Conservation (phyloP, 176 grass and related monocot genomes). For the Sorghum bicolor region DNA sequence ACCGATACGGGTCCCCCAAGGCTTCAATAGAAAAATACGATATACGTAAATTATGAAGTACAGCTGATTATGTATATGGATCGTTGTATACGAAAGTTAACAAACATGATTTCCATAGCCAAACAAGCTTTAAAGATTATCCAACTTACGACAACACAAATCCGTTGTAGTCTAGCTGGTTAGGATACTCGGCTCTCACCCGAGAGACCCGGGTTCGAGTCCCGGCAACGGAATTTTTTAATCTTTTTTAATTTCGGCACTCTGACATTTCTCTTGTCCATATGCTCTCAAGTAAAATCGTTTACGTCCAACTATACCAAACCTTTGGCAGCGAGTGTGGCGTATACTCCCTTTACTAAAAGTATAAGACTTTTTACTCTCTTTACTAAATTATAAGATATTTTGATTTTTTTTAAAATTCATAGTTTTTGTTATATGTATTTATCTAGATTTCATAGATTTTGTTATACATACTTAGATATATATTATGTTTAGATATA, state of each 20-base stretch:
- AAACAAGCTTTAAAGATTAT: too few relatives aligned
- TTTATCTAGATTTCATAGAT: too few relatives aligned
- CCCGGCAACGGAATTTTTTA: slow-evolving; percentile 35
- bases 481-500: too few relatives aligned
- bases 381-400: too few relatives aligned
- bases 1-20: neutral
- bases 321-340: neutral
- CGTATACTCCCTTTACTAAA: too few relatives aligned
- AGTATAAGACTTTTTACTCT: too few relatives aligned
- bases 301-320: neutral
- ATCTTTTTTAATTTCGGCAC: neutral
- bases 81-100: too few relatives aligned
- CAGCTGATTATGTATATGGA: neutral
- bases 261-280: neutral
- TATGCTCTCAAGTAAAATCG: too few relatives aligned
- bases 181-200: slow-evolving; percentile 97
- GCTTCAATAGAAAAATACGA: neutral
- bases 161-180: slow-evolving; percentile 71
- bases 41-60: neutral
- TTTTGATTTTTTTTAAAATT: too few relatives aligned
- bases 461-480: too few relatives aligned
- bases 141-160: too few relatives aligned
- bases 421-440: too few relatives aligned
- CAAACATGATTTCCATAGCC: neutral
- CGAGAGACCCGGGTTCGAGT: slow-evolving; percentile 61